Base-by-base conservation (phyloP, 192 early-diverging fungal species). In the Backusella circina region DNA sequence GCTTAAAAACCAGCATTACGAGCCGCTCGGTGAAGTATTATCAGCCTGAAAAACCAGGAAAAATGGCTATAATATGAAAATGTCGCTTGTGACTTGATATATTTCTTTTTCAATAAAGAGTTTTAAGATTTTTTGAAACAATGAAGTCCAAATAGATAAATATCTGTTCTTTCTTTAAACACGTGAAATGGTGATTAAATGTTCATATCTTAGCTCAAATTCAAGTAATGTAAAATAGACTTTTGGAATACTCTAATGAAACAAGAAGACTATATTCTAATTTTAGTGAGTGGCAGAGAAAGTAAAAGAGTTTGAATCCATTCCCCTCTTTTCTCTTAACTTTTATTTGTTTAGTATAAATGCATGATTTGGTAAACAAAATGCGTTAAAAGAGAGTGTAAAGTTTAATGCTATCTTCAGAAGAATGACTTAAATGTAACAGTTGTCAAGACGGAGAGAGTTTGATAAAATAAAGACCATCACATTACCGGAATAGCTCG, bases 381-480 rank as follows among this genome's bases (percentile, higher is more conserved):
- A 61, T 61, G 54, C 10, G 54, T 26, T 61, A 61, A 61, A 57
- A 61, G 54, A 12, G 54, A 61, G 28, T 28, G 28, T 61, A 61
- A 61, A n/a, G 54, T 61, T 61, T 61, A 44, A 47, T 47, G 23
- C 54, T 61, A 61, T 61, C 54, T 61, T 61, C 54, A 61, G 23
- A 61, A 61, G 54, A 54, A 54, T 54, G 51, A 61, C 54, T 61
- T 28, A 28, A 61, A 28, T 61, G 54, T 61, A 10, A 26, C 23
- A 26, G 23, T 61, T 61, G 23, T 61, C 54, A 61, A 61, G 5
- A 5, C 16, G n/a, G 10, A 61, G 26, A 61, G 54, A 61, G 10
- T 28, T 26, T 23, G 54, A 21, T 28, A 12, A 10, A 61, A 54
- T 10, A 54, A n/a, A n/a, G 6, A 7, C 16, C 54, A 61, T 28